Conservation (phyloP, 768 basidiomycete species). For the Mycena vulgaris region DNA sequence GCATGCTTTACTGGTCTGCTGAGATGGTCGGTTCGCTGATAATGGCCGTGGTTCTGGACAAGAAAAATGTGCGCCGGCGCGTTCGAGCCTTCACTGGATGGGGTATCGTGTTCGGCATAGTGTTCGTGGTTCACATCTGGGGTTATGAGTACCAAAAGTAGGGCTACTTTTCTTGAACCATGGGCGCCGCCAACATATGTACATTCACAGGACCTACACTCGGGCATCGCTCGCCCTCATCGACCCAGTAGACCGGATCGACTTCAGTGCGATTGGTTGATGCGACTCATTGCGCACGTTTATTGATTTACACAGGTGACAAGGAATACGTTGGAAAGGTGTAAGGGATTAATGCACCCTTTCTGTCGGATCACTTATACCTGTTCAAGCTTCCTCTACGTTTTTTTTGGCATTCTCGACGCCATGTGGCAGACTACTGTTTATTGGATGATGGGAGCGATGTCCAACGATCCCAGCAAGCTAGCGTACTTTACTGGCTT, state of each 20-base stretch:
- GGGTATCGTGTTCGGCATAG: conserved; percentile 72
- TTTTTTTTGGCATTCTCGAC: conserved; percentile 83
- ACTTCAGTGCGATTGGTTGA: conserved; percentile 20
- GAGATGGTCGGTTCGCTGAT: conserved; percentile 83
- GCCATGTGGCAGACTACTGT: conserved; percentile 90
- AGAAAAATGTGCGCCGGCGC: no score
- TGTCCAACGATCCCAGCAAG: conserved; percentile 87
- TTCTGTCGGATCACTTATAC: neutral
- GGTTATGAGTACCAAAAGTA: conserved; percentile 83
- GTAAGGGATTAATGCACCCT: neutral
- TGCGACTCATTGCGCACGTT: no score
- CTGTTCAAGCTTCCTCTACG: conserved; percentile 65
- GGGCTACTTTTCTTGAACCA: conserved; percentile 38
- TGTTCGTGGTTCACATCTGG: conserved; percentile 83
- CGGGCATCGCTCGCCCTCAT: conserved; percentile 56
- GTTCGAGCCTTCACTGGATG: conserved; percentile 83
- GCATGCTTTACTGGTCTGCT: conserved; percentile 83
- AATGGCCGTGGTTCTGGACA: conserved; percentile 82
- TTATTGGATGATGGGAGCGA: conserved; percentile 89
- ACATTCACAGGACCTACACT: conserved; percentile 66
- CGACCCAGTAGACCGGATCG: conserved; percentile 17
- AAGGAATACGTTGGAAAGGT: conserved; percentile 67
- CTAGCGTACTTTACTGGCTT: conserved; percentile 87
- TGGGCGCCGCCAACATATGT: conserved; percentile 7
- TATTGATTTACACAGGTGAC: no score